A percentile compares a stretch with the other conserved stretches of the same genome.
Evolutionary conservation across 1,284 basidiomycete genomes (phyloP).

Genomic region (Cryptococcus sp.): DNA sequence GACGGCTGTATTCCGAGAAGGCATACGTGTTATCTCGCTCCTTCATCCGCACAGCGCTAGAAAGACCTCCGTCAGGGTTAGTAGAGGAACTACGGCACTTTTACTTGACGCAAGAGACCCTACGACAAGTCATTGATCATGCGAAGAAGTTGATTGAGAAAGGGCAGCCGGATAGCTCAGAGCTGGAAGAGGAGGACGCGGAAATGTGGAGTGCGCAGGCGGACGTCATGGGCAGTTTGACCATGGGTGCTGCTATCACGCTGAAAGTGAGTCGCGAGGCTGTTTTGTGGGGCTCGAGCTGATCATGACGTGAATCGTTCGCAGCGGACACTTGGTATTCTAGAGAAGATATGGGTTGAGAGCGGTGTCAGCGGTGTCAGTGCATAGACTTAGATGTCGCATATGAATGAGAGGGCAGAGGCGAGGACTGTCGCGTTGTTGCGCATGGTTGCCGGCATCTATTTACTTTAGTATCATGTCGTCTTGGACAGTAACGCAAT

Average conservation of each 20-base stretch:
- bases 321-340: too few relatives aligned
- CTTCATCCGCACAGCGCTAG: conserved; percentile 82
- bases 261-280: conserved; percentile 51
- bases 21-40: conserved; percentile 86
- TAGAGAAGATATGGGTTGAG: too few relatives aligned
- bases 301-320: too few relatives aligned
- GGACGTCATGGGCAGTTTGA: conserved; percentile 71
- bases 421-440: too few relatives aligned
- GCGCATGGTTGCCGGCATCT: too few relatives aligned
- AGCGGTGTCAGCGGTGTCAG: too few relatives aligned
- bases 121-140: conserved; percentile 68
- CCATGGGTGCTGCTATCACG: conserved; percentile 76
- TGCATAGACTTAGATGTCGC: too few relatives aligned
- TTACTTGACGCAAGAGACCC: conserved; percentile 67
- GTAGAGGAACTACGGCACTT: conserved; percentile 73
- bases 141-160: conserved; percentile 67
- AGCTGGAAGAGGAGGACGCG: conserved; percentile 52
- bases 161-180: conserved; percentile 43
- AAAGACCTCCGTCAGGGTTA: conserved; percentile 70
- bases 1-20: conserved; percentile 63
- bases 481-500: too few relatives aligned
- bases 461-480: too few relatives aligned
- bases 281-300: too few relatives aligned
- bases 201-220: conserved; percentile 46
- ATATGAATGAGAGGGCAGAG: too few relatives aligned